These are phyloP conservation scores for Monosporascus sp. DNA, from an alignment of 2,329 filamentous ascomycete genomes.

Conservation along the genomic window DNA sequence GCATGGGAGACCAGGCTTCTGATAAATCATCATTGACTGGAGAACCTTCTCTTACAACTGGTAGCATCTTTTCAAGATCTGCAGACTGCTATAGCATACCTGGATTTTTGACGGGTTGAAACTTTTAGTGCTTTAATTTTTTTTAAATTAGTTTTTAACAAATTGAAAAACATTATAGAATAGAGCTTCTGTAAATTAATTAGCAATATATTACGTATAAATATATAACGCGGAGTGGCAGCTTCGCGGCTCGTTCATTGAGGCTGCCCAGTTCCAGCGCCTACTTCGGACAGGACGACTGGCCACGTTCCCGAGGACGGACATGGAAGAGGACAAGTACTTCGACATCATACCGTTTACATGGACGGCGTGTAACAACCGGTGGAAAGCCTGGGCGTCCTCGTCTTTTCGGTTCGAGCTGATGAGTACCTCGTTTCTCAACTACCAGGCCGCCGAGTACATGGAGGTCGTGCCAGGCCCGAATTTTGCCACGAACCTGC, in stretches of 20 bases:
- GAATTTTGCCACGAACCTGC: slow-evolving; percentile 3
- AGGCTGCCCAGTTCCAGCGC: slow-evolving; percentile 11
- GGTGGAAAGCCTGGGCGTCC: slow-evolving; percentile 11
- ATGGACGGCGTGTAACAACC: slow-evolving; percentile 16
- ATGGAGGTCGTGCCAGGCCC: slow-evolving; percentile 14
- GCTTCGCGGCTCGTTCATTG: slow-evolving; percentile 12
- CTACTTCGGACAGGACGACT: slow-evolving; percentile 10
- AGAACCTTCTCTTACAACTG: too few relatives aligned
- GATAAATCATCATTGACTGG: too few relatives aligned
- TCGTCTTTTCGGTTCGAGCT: slow-evolving; percentile 16
- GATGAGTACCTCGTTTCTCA: slow-evolving; percentile 14
- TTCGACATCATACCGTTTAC: slow-evolving; percentile 18
- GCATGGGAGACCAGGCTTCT: too few relatives aligned
- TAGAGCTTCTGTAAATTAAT: too few relatives aligned
- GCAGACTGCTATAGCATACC: too few relatives aligned
- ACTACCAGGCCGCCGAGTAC: slow-evolving; percentile 17
- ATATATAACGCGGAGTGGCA: slow-evolving; percentile 18
- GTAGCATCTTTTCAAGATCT: too few relatives aligned
- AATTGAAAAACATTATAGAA: too few relatives aligned
- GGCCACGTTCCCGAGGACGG: slow-evolving; percentile 12
- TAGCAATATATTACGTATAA: too few relatives aligned
- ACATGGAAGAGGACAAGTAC: slow-evolving; percentile 18
- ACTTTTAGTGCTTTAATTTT: too few relatives aligned
- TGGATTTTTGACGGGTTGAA: too few relatives aligned
- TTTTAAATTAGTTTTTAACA: too few relatives aligned